phyloP scores from a whole-genome alignment of 345 rosid genomes.

The Heritiera fomes region DNA sequence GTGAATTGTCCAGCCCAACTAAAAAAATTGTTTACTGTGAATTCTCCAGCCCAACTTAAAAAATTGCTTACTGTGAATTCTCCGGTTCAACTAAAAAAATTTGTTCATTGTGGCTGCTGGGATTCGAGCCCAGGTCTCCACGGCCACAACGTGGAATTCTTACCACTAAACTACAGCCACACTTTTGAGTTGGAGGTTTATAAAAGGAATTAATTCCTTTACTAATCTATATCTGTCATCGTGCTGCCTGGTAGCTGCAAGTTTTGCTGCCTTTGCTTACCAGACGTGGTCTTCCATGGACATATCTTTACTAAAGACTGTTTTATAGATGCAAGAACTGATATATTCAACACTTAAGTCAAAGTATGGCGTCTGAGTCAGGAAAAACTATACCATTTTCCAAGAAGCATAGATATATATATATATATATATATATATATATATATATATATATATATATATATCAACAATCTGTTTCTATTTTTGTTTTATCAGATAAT shows the following conservation, averaged over 20 bases:
- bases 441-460: no score
- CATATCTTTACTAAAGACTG: neutral
- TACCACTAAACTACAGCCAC: slow-evolving; percentile 44
- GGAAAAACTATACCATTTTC: no score
- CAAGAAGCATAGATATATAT: no score
- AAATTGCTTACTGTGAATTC: neutral
- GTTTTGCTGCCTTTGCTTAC: neutral
- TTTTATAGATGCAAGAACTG: neutral
- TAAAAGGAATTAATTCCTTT: no score
- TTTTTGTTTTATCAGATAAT: no score
- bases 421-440: no score
- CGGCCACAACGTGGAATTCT: slow-evolving; percentile 88
- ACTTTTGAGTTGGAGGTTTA: fast-evolving
- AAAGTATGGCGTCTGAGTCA: neutral
- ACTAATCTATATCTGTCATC: no score
- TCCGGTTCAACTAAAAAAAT: no score
- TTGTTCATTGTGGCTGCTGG: slow-evolving; percentile 48
- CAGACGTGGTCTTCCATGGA: neutral
- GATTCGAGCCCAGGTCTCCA: slow-evolving; percentile 93
- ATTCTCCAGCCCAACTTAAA: neutral
- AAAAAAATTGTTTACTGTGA: neutral
- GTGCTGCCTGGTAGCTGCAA: no score
- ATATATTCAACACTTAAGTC: no score
- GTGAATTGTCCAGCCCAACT: neutral
- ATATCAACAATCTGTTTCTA: no score